Base-by-base conservation (phyloP, 495 filamentous ascomycete species). In the Stereocaulon alpinum region DNA sequence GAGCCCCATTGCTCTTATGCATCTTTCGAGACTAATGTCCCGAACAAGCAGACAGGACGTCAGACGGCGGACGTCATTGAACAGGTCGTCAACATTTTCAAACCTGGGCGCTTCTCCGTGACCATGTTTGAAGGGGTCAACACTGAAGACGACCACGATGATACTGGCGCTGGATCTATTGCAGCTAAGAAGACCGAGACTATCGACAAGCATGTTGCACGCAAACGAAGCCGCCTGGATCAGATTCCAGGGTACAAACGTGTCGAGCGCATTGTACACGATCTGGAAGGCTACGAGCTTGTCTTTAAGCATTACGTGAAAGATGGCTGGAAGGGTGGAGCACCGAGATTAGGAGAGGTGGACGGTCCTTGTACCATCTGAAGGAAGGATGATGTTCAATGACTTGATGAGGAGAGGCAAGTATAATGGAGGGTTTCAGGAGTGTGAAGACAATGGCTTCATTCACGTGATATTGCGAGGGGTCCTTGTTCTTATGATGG, bases 1-100 rank as follows among this genome's bases (percentile, higher is more conserved):
- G 94, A 99, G 77, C 87, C 93, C 37, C 83, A 94, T 67, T 99
- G 92, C 78, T 95, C 90, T n/a, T 99, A 95, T 67, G 94, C 94
- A 17, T 96, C 91, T 5, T 99, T 99, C 68, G 94, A 99, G 78
- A 96, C 94, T 63, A 97, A 99, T 64, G 94, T 99, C 7, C 93
- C 94, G n/a, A 84, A 88, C 56, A 82, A 83, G 24, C 88, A 94
- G 72, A 86, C 81, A 53, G 92, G 92, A 14, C 89, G 91, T 64
- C 84, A 89, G 67, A 96, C 92, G 24, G 84, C 83, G 30, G 91
- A 94, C 34, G 82, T 97, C 61, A 84, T 99, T 62, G 82, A 95
- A 72, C 91, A 96, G 59, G 94, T 97, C 22, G 90, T 96, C 56
- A 74, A 79, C 56, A 99, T 97, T 71, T 99, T 99, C 82, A 87